phyloP scores from a whole-genome alignment of 768 basidiomycete genomes.

The Candolleomyces eurysporus region DNA sequence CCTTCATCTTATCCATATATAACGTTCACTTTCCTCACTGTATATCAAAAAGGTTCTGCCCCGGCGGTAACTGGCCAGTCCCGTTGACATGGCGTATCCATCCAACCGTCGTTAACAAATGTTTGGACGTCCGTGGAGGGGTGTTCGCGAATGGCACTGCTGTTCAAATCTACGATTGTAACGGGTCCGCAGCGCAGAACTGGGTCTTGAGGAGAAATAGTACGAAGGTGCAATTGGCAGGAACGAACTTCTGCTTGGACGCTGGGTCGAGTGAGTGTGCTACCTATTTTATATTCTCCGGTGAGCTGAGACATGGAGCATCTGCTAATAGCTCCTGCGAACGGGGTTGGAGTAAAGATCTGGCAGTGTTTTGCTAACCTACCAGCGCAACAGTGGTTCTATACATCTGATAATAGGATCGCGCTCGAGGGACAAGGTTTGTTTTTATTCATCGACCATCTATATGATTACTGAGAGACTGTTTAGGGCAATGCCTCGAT shows the following conservation, averaged over 20 bases:
- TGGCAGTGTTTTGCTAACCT: conserved; percentile 29
- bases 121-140: conserved; percentile 27
- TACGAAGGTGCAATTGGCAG: conserved; percentile 26
- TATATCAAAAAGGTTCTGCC: conserved; percentile 18
- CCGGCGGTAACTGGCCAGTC: conserved; percentile 19
- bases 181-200: conserved; percentile 27
- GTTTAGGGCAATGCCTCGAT: conserved; percentile 27
- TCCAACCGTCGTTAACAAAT: conserved; percentile 18
- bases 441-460: not conserved
- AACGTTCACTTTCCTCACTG: too few relatives aligned
- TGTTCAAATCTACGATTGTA: conserved; percentile 35
- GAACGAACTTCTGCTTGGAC: conserved; percentile 33
- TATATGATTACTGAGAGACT: not conserved
- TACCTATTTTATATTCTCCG: not conserved
- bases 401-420: conserved; percentile 27
- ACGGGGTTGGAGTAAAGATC: conserved; percentile 23
- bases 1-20: too few relatives aligned
- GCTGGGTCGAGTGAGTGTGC: conserved; percentile 28
- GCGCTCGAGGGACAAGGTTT: conserved; percentile 24
- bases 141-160: conserved; percentile 23
- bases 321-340: too few relatives aligned
- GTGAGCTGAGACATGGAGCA: not conserved
- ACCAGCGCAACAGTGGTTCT: conserved; percentile 33
- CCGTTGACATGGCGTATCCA: not conserved
- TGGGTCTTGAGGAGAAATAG: conserved; percentile 28